phyloP scores from a whole-genome alignment of 2,329 filamentous ascomycete species.

The Emergomyces pasteurianus region DNA sequence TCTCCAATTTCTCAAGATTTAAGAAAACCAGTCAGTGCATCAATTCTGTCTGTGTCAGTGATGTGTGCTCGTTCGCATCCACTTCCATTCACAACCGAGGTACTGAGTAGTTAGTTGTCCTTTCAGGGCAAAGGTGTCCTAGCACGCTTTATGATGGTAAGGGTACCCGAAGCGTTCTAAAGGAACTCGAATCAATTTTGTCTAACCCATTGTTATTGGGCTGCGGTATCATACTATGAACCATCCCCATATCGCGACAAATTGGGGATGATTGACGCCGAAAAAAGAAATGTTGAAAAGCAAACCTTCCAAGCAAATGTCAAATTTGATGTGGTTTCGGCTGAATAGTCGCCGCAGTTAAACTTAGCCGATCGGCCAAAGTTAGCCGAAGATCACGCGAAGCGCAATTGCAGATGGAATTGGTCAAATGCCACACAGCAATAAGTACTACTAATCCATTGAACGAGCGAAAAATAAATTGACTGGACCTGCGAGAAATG shows the following conservation, averaged over 20 bases:
- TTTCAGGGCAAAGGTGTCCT: not conserved
- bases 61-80: not conserved
- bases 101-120: not conserved
- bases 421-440: too few relatives aligned
- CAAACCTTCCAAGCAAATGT: too few relatives aligned
- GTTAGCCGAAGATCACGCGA: not conserved
- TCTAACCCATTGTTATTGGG: not conserved
- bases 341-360: not conserved
- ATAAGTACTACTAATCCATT: too few relatives aligned
- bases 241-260: not conserved
- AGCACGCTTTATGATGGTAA: not conserved
- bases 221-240: not conserved
- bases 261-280: not conserved
- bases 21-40: not conserved
- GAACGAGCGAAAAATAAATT: not conserved
- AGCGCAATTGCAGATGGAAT: too few relatives aligned
- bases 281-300: not conserved
- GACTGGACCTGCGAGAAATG: too few relatives aligned
- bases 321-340: too few relatives aligned
- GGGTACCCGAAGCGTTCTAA: not conserved
- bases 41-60: not conserved
- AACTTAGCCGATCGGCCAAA: not conserved
- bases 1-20: not conserved
- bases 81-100: not conserved
- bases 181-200: not conserved